Evolutionary conservation across 306 rosid species (phyloP).

Genomic region (Malus sieversii): DNA sequence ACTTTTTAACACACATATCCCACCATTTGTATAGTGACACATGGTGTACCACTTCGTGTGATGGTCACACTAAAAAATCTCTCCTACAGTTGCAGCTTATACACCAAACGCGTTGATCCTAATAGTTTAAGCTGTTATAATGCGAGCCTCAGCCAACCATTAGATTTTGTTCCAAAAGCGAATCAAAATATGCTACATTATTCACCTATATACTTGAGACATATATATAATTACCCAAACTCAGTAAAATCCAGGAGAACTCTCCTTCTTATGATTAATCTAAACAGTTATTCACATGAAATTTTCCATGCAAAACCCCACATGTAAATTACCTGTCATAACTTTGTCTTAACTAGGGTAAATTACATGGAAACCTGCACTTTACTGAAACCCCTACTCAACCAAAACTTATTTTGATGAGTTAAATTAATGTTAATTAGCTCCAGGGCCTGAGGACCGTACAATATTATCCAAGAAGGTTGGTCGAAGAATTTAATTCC

Average conservation of each 20-base stretch:
- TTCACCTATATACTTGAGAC: neutral
- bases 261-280: slow-evolving; percentile 1
- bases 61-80: no score
- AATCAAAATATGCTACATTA: neutral
- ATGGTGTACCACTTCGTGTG: no score
- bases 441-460: neutral
- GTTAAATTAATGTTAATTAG: neutral
- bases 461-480: slow-evolving; percentile 3
- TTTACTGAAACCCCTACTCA: neutral
- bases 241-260: neutral
- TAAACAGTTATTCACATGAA: neutral
- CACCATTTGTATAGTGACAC: no score
- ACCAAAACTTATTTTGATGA: neutral
- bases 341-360: neutral
- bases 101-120: no score
- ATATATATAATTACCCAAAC: neutral
- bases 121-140: no score
- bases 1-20: no score
- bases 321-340: neutral
- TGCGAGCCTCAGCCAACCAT: no score
- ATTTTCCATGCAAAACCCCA: neutral
- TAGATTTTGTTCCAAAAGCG: neutral
- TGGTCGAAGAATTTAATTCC: slow-evolving; percentile 12
- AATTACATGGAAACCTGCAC: neutral
- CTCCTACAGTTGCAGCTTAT: neutral